Percentiles rank a stretch among this genome's conserved stretches.
These are phyloP conservation scores for Penicillium hordei DNA, from an alignment of 2,329 filamentous ascomycete genomes.

Conservation along the genomic window DNA sequence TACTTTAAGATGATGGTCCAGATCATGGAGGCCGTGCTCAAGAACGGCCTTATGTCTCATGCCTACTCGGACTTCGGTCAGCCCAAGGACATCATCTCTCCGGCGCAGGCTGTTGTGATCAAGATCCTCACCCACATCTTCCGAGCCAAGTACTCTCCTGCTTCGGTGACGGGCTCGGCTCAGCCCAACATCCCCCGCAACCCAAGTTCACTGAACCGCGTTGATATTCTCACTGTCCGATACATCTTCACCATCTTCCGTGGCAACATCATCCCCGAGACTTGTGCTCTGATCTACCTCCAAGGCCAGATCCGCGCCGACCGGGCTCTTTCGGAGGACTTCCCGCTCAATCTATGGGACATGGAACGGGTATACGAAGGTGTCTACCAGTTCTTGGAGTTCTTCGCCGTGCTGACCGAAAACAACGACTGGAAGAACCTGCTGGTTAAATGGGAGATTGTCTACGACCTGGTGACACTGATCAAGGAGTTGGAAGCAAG, in stretches of 20 bases:
- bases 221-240: constrained; percentile 69
- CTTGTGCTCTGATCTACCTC: constrained; percentile 87
- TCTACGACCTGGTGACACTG: constrained; percentile 83
- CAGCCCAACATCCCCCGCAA: constrained; percentile 57
- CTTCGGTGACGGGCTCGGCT: constrained; percentile 46
- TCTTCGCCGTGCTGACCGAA: constrained; percentile 85
- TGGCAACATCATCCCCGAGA: constrained; percentile 88
- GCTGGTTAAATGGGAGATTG: constrained; percentile 87
- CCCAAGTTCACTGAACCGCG: constrained; percentile 55
- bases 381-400: constrained; percentile 89
- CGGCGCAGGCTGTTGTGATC: constrained; percentile 88
- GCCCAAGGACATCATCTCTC: constrained; percentile 93
- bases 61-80: constrained; percentile 90
- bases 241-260: constrained; percentile 93
- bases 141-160: constrained; percentile 59
- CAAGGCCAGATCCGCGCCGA: constrained; percentile 85
- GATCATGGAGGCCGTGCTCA: constrained; percentile 89
- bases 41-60: constrained; percentile 85
- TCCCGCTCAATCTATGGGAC: constrained; percentile 93
- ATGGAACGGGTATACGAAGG: constrained; percentile 97
- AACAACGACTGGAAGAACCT: constrained; percentile 79
- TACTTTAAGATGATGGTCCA: constrained; percentile 97
- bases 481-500: constrained; percentile 84
- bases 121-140: constrained; percentile 90
- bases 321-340: constrained; percentile 75